phyloP scores from a whole-genome alignment of 176 grass and related monocot genomes.

The Dactylis glomerata region DNA sequence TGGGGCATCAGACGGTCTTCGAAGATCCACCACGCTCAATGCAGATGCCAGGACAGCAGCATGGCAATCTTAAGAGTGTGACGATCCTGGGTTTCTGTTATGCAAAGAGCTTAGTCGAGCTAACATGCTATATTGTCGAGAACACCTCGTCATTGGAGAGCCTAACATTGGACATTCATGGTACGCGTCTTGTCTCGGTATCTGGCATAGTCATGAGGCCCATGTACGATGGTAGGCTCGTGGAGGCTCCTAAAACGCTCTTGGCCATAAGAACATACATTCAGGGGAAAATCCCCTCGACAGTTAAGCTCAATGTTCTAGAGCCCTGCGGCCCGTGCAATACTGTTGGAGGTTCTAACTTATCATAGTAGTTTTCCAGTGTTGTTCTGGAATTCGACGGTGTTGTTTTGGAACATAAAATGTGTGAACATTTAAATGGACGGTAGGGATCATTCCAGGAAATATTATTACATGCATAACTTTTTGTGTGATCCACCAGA shows the following conservation, averaged over 20 bases:
- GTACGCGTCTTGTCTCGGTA: not conserved
- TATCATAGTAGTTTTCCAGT: too few relatives aligned
- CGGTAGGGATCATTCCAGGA: too few relatives aligned
- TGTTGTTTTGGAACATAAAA: too few relatives aligned
- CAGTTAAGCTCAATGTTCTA: not conserved
- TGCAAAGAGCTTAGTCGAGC: not conserved
- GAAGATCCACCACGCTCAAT: not conserved
- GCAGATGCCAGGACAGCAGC: not conserved
- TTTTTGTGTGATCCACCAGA: too few relatives aligned
- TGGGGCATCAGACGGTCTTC: not conserved
- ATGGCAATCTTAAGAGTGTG: not conserved
- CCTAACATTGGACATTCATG: not conserved
- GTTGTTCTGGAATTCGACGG: too few relatives aligned
- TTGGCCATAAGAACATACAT: not conserved
- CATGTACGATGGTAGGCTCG: not conserved
- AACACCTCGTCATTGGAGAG: not conserved
- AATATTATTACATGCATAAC: too few relatives aligned
- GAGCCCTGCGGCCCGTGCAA: not conserved
- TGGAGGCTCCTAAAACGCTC: not conserved
- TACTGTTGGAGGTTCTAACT: too few relatives aligned
- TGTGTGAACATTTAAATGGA: too few relatives aligned
- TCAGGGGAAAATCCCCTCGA: not conserved
- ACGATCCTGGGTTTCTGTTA: not conserved
- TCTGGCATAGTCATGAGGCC: not conserved
- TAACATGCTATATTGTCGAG: not conserved